Percentiles rank a stretch among this genome's conserved stretches.
These are phyloP conservation scores for Petunia hybrid DNA, from an alignment of 305 asterid species.

Conservation along the genomic window DNA sequence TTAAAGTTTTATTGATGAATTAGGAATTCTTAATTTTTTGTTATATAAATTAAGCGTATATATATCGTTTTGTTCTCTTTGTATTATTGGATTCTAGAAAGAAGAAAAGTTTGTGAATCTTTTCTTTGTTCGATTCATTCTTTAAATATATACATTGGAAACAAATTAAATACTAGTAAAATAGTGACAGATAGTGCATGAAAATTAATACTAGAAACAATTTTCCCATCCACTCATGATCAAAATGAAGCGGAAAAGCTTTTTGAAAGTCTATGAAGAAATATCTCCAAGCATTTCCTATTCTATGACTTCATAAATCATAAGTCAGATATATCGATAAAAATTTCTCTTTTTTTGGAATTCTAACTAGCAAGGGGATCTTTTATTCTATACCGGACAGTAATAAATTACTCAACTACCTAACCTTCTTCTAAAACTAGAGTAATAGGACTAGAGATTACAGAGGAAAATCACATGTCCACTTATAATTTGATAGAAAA, in stretches of 20 bases:
- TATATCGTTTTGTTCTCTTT: background rate
- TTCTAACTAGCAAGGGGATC: background rate
- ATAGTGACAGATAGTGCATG: background rate
- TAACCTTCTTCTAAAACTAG: too few species aligned
- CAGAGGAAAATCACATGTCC: too few species aligned
- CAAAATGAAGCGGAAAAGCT: too few species aligned
- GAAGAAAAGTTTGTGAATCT: background rate
- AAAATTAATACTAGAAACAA: too few species aligned
- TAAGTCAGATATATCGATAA: too few species aligned
- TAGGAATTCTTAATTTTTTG: background rate
- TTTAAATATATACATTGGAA: background rate
- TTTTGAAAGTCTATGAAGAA: too few species aligned
- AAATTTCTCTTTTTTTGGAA: background rate
- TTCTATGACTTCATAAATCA: too few species aligned
- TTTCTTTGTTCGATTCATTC: background rate
- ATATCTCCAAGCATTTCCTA: too few species aligned
- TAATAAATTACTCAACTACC: background rate
- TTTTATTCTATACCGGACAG: background rate
- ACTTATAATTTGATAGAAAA: too few species aligned
- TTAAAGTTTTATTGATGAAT: background rate
- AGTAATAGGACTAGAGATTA: too few species aligned
- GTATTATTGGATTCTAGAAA: background rate
- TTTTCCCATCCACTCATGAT: too few species aligned
- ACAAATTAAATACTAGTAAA: background rate
- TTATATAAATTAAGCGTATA: constrained; percentile 1